A percentile compares a stretch with the other conserved stretches of the same genome.
phyloP scores from a whole-genome alignment of 768 basidiomycete genomes.

The Lentinula sp. region DNA sequence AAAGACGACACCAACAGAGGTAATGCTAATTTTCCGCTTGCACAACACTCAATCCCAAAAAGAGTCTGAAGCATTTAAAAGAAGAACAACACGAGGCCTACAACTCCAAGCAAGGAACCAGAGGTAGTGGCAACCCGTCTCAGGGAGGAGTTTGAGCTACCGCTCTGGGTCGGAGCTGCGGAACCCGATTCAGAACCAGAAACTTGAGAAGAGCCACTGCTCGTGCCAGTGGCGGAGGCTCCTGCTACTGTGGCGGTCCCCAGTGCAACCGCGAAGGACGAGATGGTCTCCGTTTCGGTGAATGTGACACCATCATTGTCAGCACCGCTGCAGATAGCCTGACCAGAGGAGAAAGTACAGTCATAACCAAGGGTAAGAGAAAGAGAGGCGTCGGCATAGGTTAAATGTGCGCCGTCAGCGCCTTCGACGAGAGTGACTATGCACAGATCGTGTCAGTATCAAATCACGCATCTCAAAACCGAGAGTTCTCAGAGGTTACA shows the following conservation, averaged over 20 bases:
- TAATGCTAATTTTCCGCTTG: background rate
- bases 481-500: background rate
- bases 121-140: background rate
- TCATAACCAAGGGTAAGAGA: constrained; percentile 14
- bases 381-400: constrained; percentile 19
- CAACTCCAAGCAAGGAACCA: background rate
- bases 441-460: background rate
- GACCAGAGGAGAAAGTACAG: constrained; percentile 17
- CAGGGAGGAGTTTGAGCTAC: background rate
- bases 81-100: background rate
- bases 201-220: background rate
- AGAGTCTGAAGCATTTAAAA: background rate
- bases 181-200: background rate
- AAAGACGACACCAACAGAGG: too few relatives aligned
- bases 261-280: constrained; percentile 20
- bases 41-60: background rate
- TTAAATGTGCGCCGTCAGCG: constrained; percentile 29
- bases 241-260: constrained; percentile 6
- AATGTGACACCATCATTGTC: constrained; percentile 7
- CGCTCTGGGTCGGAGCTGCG: background rate
- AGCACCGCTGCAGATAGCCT: constrained; percentile 19
- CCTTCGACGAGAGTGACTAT: constrained; percentile 41
- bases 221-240: background rate
- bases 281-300: constrained; percentile 16
- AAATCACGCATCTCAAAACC: background rate